Conservation (phyloP, 1,139 yeast species). For the Magnusiomyces ingens region DNA sequence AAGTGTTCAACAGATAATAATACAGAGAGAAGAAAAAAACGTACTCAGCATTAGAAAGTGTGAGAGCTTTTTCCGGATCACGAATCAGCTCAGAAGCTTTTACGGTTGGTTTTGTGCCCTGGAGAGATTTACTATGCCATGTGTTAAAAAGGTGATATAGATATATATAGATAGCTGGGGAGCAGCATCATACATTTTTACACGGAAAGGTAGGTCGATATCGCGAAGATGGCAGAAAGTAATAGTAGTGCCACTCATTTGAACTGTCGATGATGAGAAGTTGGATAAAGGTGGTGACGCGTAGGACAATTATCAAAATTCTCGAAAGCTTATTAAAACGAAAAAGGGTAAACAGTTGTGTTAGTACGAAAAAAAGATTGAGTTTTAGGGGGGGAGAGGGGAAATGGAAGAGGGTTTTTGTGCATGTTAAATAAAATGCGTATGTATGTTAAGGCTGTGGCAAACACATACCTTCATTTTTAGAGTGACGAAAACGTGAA, state of each 20-base stretch:
- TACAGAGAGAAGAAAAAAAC: not conserved
- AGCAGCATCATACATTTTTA: conserved; percentile 35
- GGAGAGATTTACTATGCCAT: conserved; percentile 21
- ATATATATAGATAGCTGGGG: conserved; percentile 19
- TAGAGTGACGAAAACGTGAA: too few relatives aligned
- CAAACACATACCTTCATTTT: too few relatives aligned
- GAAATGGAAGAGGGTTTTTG: too few relatives aligned
- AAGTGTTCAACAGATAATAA: not conserved
- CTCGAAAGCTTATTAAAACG: too few relatives aligned
- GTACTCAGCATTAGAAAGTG: conserved; percentile 20
- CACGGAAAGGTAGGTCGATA: conserved; percentile 48
- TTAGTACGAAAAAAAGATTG: too few relatives aligned
- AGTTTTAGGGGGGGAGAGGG: too few relatives aligned
- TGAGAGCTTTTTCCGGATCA: conserved; percentile 39
- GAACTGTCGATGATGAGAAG: not conserved
- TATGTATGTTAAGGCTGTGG: too few relatives aligned
- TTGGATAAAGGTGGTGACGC: too few relatives aligned
- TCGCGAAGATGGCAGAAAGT: conserved; percentile 77
- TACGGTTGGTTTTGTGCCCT: conserved; percentile 44
- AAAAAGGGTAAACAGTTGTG: too few relatives aligned
- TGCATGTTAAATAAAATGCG: too few relatives aligned
- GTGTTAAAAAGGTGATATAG: conserved; percentile 26
- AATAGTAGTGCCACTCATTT: conserved; percentile 42
- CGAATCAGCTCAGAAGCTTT: conserved; percentile 50
- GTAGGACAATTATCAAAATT: too few relatives aligned